Evolutionary conservation across 306 rosid genomes (phyloP), one percentile per base, ranked within the genome.

Genomic region (Pterocarpus santalinus): DNA sequence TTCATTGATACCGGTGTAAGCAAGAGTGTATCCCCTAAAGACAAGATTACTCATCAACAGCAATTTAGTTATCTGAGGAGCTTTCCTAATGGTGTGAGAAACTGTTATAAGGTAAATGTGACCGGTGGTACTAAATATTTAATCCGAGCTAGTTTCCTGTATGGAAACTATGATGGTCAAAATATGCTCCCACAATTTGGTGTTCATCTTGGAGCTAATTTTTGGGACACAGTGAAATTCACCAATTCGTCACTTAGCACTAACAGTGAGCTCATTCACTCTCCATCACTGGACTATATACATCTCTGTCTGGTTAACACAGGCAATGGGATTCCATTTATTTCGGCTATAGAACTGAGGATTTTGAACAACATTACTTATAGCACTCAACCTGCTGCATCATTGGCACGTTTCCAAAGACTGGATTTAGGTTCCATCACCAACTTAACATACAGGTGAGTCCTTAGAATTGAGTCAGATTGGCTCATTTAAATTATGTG

Each of bases 261-360:
- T 4, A 0, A 0, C 15, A 38, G 2, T 1, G 97, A 90, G 64
- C 39, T 87, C 55, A 78, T 90, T 4, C 78, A 90, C 72, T n/a
- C 69, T 8, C 86, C 88, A 4, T 52, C 77, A 17, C 55, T 15
- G 3, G 80, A 79, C 55, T 76, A 85, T 7, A 5, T 88, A 5
- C 52, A 77, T 1, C n/a, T 90, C 4, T 90, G 60, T 53, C 7
- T 53, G 8, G 91, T 69, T 38, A 44, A 84, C 58, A 86, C 78
- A 2, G 86, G 81, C 28, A 17, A 2, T 32, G 87, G 91, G 33
- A 84, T 82, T 36, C 91, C 90, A 5, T 86, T 90, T 36, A 77
- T 90, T n/a, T 88, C 93, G 15, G 66, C 80, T 30, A 64, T 90
- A 72, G 87, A 85, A 69, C 51, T 87, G 5, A 76, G 91, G 76